Evolutionary conservation across 306 rosid genomes (phyloP), one percentile per base, ranked within the genome.

Genomic region (Lathyrus aphaca): DNA sequence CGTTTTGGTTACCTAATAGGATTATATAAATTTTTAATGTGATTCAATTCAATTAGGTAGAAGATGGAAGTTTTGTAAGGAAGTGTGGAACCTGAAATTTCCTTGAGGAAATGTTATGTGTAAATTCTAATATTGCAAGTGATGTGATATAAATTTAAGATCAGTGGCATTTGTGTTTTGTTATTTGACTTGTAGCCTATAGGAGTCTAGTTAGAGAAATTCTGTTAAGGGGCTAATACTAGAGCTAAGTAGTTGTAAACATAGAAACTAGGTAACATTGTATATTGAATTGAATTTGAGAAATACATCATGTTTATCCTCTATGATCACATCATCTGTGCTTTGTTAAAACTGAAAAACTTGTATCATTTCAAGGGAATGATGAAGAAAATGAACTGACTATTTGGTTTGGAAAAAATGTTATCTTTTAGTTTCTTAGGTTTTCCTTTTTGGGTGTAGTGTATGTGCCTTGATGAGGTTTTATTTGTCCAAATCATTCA

Each of bases 391-490:
- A 60, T 1, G 23, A 64, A 19, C 9, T 54, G 29, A 7, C 40
- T 9, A 15, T 46, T 63, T 39, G 11, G 49, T 42, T 16, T 13
- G 23, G 10, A 16, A 32, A 32, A 69, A 69, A 17, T 4, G 4
- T 44, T 43, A 14, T 55, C 57, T 27, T 46, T 9, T 67, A 7
- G 37, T 53, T 55, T 45, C 43, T 25, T 56, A 5, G 42, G 2
- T 11, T 71, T 25, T 19, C 40, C 27, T 62, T 61, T 71, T 17
- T 74, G 30, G 38, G 29, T 25, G 29, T 25, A 25, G 29, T 74
- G 25, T 21, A 43, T 39, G 21, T 39, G 16, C 49, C 15, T 25
- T 5, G 51, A 40, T 61, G 43, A 68, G 43, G 19, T 25, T 16
- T 46, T 8, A 2, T 39, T 38, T 15, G 37, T 18, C 15, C 29